phyloP scores from a whole-genome alignment of 495 filamentous ascomycete species.

The Tuber microsphaerosporum region DNA sequence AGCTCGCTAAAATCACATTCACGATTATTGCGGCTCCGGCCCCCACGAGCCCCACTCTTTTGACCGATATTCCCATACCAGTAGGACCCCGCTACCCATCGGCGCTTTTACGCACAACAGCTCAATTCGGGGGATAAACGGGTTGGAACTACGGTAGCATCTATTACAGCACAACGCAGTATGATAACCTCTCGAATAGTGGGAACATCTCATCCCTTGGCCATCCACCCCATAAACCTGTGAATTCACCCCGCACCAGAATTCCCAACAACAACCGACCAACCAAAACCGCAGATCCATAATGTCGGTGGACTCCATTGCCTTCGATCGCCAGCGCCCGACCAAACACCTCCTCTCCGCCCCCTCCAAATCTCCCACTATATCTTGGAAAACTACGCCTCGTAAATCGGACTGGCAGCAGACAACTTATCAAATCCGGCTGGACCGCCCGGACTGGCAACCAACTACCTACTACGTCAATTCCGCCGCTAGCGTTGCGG shows the following conservation, averaged over 20 bases:
- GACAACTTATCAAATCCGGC: background rate
- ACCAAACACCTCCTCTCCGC: background rate
- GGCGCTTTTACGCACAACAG: background rate
- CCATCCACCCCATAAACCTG: background rate
- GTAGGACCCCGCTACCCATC: background rate
- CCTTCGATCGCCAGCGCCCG: background rate
- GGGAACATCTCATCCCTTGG: constrained; percentile 1
- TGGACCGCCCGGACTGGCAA: background rate
- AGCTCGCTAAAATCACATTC: background rate
- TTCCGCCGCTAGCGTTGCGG: background rate
- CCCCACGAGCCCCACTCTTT: background rate
- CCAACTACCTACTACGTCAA: background rate
- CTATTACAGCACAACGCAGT: background rate
- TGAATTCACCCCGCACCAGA: background rate
- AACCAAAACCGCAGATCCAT: background rate
- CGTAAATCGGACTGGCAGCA: background rate
- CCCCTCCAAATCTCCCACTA: background rate
- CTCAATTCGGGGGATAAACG: background rate
- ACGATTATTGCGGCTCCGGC: background rate
- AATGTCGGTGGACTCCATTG: background rate
- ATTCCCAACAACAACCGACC: background rate
- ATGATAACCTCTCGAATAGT: background rate
- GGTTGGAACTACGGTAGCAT: background rate
- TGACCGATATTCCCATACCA: background rate
- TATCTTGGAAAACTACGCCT: background rate